Evolutionary conservation across 1,284 basidiomycete genomes (phyloP).

Genomic region (Phellopilus nigrolimitatus): DNA sequence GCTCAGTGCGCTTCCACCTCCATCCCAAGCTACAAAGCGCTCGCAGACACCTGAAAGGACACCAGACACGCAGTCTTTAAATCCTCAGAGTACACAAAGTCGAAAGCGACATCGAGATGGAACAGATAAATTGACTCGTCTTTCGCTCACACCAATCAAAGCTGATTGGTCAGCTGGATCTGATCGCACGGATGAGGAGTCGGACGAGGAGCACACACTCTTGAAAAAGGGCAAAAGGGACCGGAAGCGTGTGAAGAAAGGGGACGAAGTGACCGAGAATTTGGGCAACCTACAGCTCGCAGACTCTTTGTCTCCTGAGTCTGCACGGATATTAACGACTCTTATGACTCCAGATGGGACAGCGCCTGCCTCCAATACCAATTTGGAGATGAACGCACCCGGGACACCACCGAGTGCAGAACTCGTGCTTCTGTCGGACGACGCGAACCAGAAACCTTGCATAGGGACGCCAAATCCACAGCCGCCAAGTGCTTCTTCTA

Average conservation of each 20-base stretch:
- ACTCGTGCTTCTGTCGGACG: background rate
- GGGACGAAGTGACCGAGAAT: background rate
- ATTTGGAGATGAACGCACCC: background rate
- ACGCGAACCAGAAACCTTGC: background rate
- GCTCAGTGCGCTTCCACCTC: conserved; percentile 5
- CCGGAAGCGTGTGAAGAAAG: conserved; percentile 16
- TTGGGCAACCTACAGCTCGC: conserved; percentile 6
- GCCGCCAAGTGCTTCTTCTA: background rate
- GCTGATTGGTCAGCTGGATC: conserved; percentile 6
- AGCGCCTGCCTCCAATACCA: background rate
- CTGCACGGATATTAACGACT: conserved; percentile 7
- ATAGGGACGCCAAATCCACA: background rate
- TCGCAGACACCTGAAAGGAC: background rate
- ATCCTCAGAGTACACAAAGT: background rate
- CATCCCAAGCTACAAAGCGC: background rate
- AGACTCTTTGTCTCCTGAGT: conserved; percentile 16
- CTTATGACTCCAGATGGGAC: conserved; percentile 4
- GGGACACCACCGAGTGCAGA: background rate
- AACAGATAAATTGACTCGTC: conserved; percentile 1
- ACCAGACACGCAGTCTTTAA: background rate
- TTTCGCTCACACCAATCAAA: conserved; percentile 10
- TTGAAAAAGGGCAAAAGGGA: conserved; percentile 3
- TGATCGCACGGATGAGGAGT: conserved; percentile 8
- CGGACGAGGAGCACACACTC: conserved; percentile 4
- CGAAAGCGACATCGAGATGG: conserved; percentile 12